A percentile compares a stretch with the other conserved stretches of the same genome.
Evolutionary conservation across 352 stramenopile species (phyloP).

Genomic region (Saprolegnia diclina): DNA sequence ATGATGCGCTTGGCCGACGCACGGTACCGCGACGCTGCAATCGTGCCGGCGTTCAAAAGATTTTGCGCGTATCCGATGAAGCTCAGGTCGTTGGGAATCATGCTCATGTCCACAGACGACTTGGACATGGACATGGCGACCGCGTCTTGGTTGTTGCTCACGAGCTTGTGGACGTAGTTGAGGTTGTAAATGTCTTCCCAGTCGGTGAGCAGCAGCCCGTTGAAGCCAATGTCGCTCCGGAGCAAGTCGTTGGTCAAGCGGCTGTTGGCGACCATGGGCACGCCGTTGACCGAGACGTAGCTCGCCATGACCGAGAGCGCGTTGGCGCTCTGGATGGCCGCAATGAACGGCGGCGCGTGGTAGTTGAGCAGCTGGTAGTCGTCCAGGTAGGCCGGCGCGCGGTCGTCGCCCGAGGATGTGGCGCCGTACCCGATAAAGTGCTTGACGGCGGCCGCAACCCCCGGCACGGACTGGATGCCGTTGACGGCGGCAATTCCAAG

Average conservation of each 20-base stretch:
- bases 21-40: conserved; percentile 37
- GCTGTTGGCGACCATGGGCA: conserved; percentile 84
- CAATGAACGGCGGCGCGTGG: conserved; percentile 80
- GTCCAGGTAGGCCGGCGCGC: conserved; percentile 58
- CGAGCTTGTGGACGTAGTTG: conserved; percentile 51
- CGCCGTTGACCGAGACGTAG: conserved; percentile 90
- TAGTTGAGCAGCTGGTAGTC: conserved; percentile 81
- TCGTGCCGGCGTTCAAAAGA: conserved; percentile 31
- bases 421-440: conserved; percentile 87
- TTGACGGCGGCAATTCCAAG: conserved; percentile 74
- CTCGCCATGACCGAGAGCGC: conserved; percentile 89
- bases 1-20: conserved; percentile 58
- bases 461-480: conserved; percentile 76
- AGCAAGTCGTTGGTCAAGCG: conserved; percentile 75
- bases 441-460: conserved; percentile 83
- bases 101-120: conserved; percentile 74
- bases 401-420: conserved; percentile 76
- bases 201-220: conserved; percentile 89
- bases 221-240: conserved; percentile 80
- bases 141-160: conserved; percentile 45
- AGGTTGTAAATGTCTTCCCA: conserved; percentile 91
- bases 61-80: conserved; percentile 32
- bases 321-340: conserved; percentile 61
- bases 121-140: conserved; percentile 45
- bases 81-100: conserved; percentile 41